Conservation (phyloP, 371 early-diverging fungal genomes). For the Mucor mucedo region DNA sequence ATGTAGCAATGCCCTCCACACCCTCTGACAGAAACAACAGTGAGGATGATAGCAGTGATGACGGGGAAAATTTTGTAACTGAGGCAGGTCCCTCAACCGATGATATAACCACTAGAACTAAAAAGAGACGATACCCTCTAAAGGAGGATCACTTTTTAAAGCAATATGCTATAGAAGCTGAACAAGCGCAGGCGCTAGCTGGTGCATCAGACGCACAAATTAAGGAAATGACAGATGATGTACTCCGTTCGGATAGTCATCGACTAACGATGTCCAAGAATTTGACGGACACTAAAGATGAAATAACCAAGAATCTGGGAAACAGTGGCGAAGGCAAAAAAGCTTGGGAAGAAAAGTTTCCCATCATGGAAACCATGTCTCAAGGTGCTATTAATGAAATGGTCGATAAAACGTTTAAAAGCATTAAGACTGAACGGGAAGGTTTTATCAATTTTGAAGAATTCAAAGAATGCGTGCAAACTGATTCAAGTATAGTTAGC, state of each 20-base stretch:
- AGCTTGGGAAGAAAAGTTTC: conserved; percentile 68
- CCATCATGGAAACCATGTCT: conserved; percentile 89
- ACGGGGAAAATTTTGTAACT: not conserved
- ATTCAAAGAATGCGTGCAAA: conserved; percentile 72
- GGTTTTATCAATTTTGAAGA: conserved; percentile 79
- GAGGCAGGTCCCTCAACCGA: conserved; percentile 25
- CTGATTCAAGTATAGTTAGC: conserved; percentile 70
- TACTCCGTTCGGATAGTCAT: conserved; percentile 27
- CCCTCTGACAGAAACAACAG: conserved; percentile 27
- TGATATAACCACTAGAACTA: conserved; percentile 1
- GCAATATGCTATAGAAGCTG: conserved; percentile 36
- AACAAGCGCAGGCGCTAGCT: conserved; percentile 28
- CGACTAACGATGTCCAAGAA: conserved; percentile 15
- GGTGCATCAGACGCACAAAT: conserved; percentile 19
- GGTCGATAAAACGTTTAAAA: conserved; percentile 85
- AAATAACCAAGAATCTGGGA: not conserved
- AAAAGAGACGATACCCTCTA: conserved; percentile 37
- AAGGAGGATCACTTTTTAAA: conserved; percentile 44
- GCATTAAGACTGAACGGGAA: conserved; percentile 64
- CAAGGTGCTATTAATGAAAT: conserved; percentile 93
- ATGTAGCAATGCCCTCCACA: conserved; percentile 75
- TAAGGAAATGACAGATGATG: conserved; percentile 18
- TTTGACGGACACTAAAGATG: not conserved
- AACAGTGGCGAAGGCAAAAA: conserved; percentile 24
- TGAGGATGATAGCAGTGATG: conserved; percentile 13